Base-by-base conservation (phyloP, 73 alveolate genomes). In the Paramecium biaurelia region DNA sequence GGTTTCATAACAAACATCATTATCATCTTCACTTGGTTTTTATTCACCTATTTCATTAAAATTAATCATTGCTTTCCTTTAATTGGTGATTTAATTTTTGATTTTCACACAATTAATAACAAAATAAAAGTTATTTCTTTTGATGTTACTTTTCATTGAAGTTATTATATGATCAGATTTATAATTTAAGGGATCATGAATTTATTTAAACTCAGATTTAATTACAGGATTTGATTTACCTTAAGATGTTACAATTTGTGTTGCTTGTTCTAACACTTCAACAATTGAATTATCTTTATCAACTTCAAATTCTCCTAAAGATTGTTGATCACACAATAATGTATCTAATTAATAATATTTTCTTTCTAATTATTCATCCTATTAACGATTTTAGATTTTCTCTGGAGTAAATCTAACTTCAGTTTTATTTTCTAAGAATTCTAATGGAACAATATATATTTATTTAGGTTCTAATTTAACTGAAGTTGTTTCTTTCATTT, bases 381-480 rank as follows among this genome's bases (percentile, higher is more conserved):
- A 70, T 72, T 42, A 20, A 63, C 45, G 84, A 53, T 70, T 41
- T 43, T 42, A 30, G 0, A 41, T 57, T 59, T 89, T 41, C 45
- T 70, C 89, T 1, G 94, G 94, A 42, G 87, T 43, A 70, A 89
- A 82, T 43, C 94, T 56, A 70, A 89, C 94, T 37, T 89, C 86
- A 1, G 94, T 63, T 24, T 82, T 70, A 41, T 57, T 82, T 43
- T 89, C 94, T 12, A 89, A 58, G 7, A 70, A 45, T 32, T 89
- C 94, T 34, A 89, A 49, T 28, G 94, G 94, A 30, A 89, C 57
- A 41, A 70, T 85, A 72, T 57, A 89, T 26, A 89, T 58, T 15
- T 76, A 72, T 42, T 89, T 67, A 21, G 85, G 68, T 18, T 49
- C 76, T 15, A 45, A 85, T 24, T 70, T 38, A 23, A 89, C 43